Evolutionary conservation across 805 yeast species (phyloP), one percentile per base, ranked within the genome.

Genomic region (Kluyveromyces nonfermentans): DNA sequence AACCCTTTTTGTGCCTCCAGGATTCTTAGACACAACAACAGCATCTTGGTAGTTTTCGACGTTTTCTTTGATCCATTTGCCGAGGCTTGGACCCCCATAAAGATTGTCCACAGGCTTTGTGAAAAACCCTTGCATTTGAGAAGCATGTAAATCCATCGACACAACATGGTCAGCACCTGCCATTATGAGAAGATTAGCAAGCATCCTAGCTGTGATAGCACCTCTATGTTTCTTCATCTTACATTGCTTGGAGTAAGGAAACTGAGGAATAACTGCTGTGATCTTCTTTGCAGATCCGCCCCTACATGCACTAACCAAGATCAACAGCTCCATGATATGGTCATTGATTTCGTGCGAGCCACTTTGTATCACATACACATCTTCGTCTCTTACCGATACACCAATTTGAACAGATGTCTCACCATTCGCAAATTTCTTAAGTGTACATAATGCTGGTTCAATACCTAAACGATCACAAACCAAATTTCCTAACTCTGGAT

Each of bases 81-180:
- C 97, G 53, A 93, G 74, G 34, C 96, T 85, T 40, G 98, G 98
- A 2, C 95, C 96, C 21, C 97, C 97, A 58, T 87, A 88, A 47
- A 93, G 70, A 64, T 93, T 93, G 65, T 93, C 99, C 21, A 93
- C 98, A 0, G 99, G 98, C 56, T 88, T 89, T 30, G 94, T 77
- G 71, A 93, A 93, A 62, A 93, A 93, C 12, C 99, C 99, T 70
- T 93, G 98, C 98, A 93, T 93, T 68, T 93, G 99, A 31, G 96
- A 81, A 21, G 99, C 98, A 54, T 78, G 81, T 52, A 93, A 71
- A 61, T 93, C 99, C 97, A 93, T 89, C 3, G 96, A 86, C 33
- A 93, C 90, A 46, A 93, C 94, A 65, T 93, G 99, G 66, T 93
- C 97, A 20, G 97, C 98, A 54, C 99, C 99, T 3, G 98, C 97